Evolutionary conservation across 352 stramenopile genomes (phyloP), one percentile per base, ranked within the genome.

Genomic region (Pythium vanterpoolii): DNA sequence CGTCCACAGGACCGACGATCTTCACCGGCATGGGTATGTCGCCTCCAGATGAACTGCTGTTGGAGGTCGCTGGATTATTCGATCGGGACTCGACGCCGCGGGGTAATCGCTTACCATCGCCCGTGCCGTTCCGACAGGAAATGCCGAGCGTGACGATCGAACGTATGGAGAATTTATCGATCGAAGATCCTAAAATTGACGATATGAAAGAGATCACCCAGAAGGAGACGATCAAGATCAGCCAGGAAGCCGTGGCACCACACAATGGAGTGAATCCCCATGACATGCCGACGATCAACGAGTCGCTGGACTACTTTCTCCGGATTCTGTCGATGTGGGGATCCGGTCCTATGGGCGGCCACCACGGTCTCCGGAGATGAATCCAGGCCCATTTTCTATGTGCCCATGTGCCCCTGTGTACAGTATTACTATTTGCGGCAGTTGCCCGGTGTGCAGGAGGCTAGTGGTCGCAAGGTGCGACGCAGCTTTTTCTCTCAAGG

Each of bases 121-220:
- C 23, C 3, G 14, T 36, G 24, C 49, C 49, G 24, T 57, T 57
- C 49, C 49, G 49, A 14, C 21, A 45, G 13, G 49, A 57, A n/a
- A 50, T 59, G 40, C 51, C 51, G 26, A 59, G 51, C 23, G 26
- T 59, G 13, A 59, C 51, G 2, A 59, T 59, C 16, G 51, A 59
- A 26, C 11, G 51, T 13, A 59, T 59, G 27, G 51, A 59, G 27
- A 59, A 59, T 18, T 39, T 57, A 7, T 57, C 49, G 21, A 46
- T 57, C n/a, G 49, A 57, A 57, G 49, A 57, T 23, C 21, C 34
- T 36, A 57, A 57, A 36, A 19, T 26, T 16, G 49, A 57, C 16
- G 49, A 57, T 16, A 47, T 47, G 26, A 59, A 57, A n/a, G 49
- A 57, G 11, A 57, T n/a, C n/a, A n/a, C n/a, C n/a, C n/a, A n/a